Evolutionary conservation across 345 rosid species (phyloP), one percentile per base, ranked within the genome.

Genomic region (Abelmoschus esculentus): DNA sequence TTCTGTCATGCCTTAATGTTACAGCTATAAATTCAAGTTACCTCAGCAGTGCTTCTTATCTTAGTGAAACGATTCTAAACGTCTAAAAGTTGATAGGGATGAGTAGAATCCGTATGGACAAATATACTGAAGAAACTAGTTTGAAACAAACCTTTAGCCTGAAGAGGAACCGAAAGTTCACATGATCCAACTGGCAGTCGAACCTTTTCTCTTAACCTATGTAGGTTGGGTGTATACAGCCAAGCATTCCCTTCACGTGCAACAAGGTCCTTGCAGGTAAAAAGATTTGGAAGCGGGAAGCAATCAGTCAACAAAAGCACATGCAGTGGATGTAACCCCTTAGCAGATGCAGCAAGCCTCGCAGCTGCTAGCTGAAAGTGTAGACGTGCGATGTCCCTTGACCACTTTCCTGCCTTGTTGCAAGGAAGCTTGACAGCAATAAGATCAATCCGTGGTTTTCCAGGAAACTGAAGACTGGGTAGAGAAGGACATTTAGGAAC

Each of bases 341-440:
- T 92, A 72, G 85, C 79, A 67, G 91, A 85, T 73, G 96, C 78
- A 62, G 96, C 97, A 71, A 90, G 82, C 75, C 86, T 83, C 66
- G 91, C 97, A 57, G 86, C 89, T 6, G 86, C 89, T 65, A 92
- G 88, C 84, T 92, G 98, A 81, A 90, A 76, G 73, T 92, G 98
- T 76, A 90, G 76, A 38, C 90, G 85, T 57, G 88, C 96, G 38
- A 90, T 88, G 66, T 92, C 97, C 78, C 97, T 87, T 22, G 96
- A 80, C 97, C 97, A 92, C 60, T 62, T 83, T 22, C 84, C 86
- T 29, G 65, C 59, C 82, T 80, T 89, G 72, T 82, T 67, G 80
- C 97, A 89, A 0, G 97, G 96, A 76, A 92, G 96, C 83, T 92
- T 92, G 71, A 86, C 87, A 9, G 86, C 81, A 26, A 90, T 76